phyloP scores from a whole-genome alignment of 352 stramenopile genomes.

The Thraustochytrium sp. region DNA sequence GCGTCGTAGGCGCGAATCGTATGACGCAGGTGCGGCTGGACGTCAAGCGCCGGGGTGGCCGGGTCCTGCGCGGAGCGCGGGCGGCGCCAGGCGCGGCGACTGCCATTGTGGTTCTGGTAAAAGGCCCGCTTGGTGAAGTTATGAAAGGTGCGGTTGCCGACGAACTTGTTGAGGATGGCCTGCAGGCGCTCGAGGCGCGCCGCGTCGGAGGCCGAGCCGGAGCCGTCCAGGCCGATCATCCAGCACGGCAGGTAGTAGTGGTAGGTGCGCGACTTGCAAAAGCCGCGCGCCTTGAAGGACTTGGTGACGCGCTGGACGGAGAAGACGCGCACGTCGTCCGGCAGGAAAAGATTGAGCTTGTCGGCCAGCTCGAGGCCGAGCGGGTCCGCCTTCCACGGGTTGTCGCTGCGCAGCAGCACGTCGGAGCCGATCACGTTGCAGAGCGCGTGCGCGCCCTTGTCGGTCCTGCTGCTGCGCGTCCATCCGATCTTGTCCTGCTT shows the following conservation, averaged over 20 bases:
- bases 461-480: slow-evolving; percentile 75
- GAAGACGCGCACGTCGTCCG: slow-evolving; percentile 71
- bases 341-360: slow-evolving; percentile 68
- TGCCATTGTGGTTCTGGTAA: slow-evolving; percentile 9
- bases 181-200: slow-evolving; percentile 54
- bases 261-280: slow-evolving; percentile 77
- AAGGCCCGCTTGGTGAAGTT: slow-evolving; percentile 74
- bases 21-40: too few species aligned
- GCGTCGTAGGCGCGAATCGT: too few species aligned
- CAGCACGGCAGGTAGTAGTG: slow-evolving; percentile 79
- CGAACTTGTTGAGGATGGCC: slow-evolving; percentile 54
- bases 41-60: too few species aligned
- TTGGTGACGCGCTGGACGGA: slow-evolving; percentile 77
- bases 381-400: slow-evolving; percentile 59
- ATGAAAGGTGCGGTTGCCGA: slow-evolving; percentile 80
- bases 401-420: slow-evolving; percentile 69
- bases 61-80: not conserved
- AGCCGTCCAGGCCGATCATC: slow-evolving; percentile 54
- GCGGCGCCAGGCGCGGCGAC: not conserved
- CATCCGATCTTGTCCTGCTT: slow-evolving; percentile 79
- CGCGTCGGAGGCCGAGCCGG: slow-evolving; percentile 57
- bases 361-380: slow-evolving; percentile 61
- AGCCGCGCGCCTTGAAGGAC: slow-evolving; percentile 73
- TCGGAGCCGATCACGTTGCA: slow-evolving; percentile 80
- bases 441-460: slow-evolving; percentile 81